Conservation (phyloP, 2,329 filamentous ascomycete species). For the Fusarium verticillioides region DNA sequence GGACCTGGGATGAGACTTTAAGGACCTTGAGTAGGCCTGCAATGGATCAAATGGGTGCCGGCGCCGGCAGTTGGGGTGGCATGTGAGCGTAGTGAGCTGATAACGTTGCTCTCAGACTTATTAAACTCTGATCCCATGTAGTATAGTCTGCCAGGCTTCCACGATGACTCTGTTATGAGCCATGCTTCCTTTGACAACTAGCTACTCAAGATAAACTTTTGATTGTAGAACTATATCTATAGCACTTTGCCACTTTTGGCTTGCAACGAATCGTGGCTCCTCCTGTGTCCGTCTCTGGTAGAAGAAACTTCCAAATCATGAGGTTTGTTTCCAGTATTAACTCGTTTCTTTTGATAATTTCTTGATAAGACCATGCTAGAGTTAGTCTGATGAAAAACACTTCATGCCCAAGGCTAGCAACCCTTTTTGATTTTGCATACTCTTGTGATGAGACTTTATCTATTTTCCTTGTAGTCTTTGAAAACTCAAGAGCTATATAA, state of each 20-base stretch:
- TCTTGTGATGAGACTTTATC: not conserved
- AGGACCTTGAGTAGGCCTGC: conserved; percentile 3
- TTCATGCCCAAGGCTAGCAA: not conserved
- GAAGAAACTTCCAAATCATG: not conserved
- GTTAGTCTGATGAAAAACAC: not conserved
- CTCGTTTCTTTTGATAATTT: not conserved
- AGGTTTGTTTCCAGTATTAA: not conserved
- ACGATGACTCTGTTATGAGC: not conserved
- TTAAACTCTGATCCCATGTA: not conserved
- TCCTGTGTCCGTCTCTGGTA: not conserved
- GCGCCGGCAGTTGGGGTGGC: conserved; percentile 32
- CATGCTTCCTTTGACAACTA: too few species aligned
- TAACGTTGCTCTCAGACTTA: not conserved
- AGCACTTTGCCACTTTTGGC: not conserved
- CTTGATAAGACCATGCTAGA: not conserved
- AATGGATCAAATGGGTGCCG: conserved; percentile 2
- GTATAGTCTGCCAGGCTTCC: not conserved
- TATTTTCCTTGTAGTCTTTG: not conserved
- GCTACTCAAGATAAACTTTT: not conserved
- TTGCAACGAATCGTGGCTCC: not conserved
- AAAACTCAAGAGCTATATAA: not conserved
- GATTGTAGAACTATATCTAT: not conserved
- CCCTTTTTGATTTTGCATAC: not conserved
- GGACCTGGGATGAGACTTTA: conserved; percentile 34
- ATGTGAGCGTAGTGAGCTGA: conserved; percentile 12